Percentiles rank a stretch among this genome's conserved stretches.
phyloP scores from a whole-genome alignment of 2,329 filamentous ascomycete species.

The Colletotrichum acutatum region DNA sequence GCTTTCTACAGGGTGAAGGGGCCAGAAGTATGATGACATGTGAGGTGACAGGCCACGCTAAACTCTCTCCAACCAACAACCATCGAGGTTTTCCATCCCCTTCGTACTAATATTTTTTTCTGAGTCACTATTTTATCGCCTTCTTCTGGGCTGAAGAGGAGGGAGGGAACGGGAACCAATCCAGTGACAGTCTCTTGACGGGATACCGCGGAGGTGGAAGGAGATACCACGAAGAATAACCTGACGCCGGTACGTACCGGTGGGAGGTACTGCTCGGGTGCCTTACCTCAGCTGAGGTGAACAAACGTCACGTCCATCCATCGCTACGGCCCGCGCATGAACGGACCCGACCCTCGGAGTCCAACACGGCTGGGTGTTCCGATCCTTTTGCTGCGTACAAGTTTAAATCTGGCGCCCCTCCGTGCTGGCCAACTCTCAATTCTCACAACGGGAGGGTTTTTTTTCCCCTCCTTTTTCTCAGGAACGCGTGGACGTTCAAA shows the following conservation, averaged over 20 bases:
- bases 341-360: conserved; percentile 23
- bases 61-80: conserved; percentile 18
- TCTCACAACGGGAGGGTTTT: not conserved
- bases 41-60: conserved; percentile 34
- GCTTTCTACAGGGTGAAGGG: conserved; percentile 23
- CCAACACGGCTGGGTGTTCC: conserved; percentile 3
- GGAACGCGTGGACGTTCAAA: too few species aligned
- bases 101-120: not conserved
- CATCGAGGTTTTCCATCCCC: not conserved
- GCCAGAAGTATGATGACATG: conserved; percentile 32
- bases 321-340: conserved; percentile 25
- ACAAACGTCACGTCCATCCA: conserved; percentile 22
- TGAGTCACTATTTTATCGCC: not conserved
- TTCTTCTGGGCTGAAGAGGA: not conserved
- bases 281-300: conserved; percentile 7
- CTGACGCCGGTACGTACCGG: conserved; percentile 5
- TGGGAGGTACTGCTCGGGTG: not conserved
- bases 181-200: not conserved
- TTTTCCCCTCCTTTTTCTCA: too few species aligned
- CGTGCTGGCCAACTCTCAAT: not conserved
- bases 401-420: not conserved
- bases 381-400: not conserved
- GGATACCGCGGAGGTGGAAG: not conserved
- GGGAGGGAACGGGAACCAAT: not conserved
- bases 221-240: not conserved